Base-by-base conservation (phyloP, 148 eudicot genomes). In the Agrostemma githago region DNA sequence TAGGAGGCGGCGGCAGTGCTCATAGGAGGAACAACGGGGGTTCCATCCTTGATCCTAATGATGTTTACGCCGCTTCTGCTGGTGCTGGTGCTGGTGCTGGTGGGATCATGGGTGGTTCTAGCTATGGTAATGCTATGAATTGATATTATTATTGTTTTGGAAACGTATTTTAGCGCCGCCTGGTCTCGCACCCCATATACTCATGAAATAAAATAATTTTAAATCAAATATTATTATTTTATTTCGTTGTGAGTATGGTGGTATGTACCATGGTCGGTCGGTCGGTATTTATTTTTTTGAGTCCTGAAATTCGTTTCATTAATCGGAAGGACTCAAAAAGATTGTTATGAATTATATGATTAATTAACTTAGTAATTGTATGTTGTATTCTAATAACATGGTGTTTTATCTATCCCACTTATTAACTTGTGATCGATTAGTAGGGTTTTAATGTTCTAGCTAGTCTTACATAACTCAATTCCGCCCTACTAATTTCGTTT, bases 81-180 rank as follows among this genome's bases (percentile, higher is more conserved):
- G 84, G 80, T 19, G 79, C 76, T 14, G 90, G 88, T 12, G 71
- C 37, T 43, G 71, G 57, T 77, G 37, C 34, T 64, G 68, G 44
- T 64, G 68, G 44, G 44, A 42, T 67, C 54, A 4, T 88, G 17
- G 92, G 88, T 9, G 90, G 85, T 38, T 84, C 97, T 64, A 71
- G 64, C 78, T 92, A 86, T 85, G 97, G 92, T 82, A 89, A 86
- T 84, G 82, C 88, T 67, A 84, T 87, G 39, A 89, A 86, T 68
- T 88, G 61, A 88, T 14, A 10, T 2, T 42, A 56, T 26, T 26
- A 26, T 26, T 26, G 34, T 26, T 26, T 26, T 26, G 34, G 34
- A 26, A 26, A 26, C 34, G 34, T 26, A 26, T 26, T 26, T 26
- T 26, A 26, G 34, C 34, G 34, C 34, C 34, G 34, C 1, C 34